Evolutionary conservation across 352 stramenopile species (phyloP), one percentile per base, ranked within the genome.

Genomic region (Globisporangium megalacanthum): DNA sequence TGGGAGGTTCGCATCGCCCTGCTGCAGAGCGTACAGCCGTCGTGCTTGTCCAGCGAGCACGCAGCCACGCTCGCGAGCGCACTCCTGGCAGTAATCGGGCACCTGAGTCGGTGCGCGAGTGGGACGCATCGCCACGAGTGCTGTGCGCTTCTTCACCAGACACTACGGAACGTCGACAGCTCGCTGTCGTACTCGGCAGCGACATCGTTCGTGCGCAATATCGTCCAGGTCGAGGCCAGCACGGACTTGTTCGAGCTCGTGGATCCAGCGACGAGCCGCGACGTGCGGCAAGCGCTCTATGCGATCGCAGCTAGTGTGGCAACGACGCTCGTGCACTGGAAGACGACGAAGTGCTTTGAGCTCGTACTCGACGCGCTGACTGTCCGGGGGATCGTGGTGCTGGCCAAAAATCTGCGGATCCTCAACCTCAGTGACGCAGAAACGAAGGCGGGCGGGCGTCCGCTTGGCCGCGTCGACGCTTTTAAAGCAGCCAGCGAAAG

Each of bases 1-100:
- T 91, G 81, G 81, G 57, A 54, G 19, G 25, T 74, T 2, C 75
- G 79, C 6, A 69, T 79, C 39, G 72, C 73, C 2, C 46, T 89
- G 22, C 52, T 89, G 46, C 81, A 88, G 50, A 80, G 69, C 44
- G 49, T 81, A 19, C 60, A 64, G 1, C 57, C 66, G 6, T 73
- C 64, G 2, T 84, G 75, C 58, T 76, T 76, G 47, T 88, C 76
- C 3, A 69, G 54, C 20, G 51, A 61, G 33, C 70, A 65, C n/a
- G 64, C 69, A 25, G 49, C 60, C 37, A 53, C 75, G 50, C 61
- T 89, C 11, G 81, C 69, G 3, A 64, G 69, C 8, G 57, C 63
- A 2, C 56, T 91, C 6, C 49, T 84, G 29, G 31, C 69, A 20
- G 50, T 91, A 25, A 39, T 87, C 19, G 61, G 60, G 4, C 81